A percentile compares a stretch with the other conserved stretches of the same genome.
Conservation (phyloP, 176 grass and related monocot genomes). For the Poa pratensis region DNA sequence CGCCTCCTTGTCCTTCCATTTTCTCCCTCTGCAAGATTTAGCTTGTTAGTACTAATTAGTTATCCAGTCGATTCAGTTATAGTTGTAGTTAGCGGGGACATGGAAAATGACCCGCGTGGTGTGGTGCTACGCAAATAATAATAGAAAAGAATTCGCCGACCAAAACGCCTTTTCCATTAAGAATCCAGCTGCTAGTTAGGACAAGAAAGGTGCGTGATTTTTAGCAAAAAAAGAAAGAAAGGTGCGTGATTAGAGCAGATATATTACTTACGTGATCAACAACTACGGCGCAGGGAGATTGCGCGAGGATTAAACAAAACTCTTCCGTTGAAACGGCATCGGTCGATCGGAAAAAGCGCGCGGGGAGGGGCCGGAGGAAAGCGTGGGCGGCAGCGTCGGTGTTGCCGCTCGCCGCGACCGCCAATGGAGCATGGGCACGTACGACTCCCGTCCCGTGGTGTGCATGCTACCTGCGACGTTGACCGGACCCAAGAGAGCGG, state of each 20-base stretch:
- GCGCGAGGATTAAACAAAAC: background rate
- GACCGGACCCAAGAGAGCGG: background rate
- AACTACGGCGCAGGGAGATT: background rate
- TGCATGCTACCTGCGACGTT: slow-evolving; percentile 20
- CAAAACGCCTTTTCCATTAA: background rate
- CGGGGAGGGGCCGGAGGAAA: background rate
- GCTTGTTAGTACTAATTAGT: too few relatives aligned
- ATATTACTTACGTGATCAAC: background rate
- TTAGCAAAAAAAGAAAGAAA: too few relatives aligned
- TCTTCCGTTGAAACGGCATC: slow-evolving; percentile 13
- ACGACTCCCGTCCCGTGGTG: slow-evolving; percentile 18
- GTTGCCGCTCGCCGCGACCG: background rate
- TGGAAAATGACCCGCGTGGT: slow-evolving; percentile 35
- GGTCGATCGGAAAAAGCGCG: background rate
- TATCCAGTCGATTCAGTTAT: background rate
- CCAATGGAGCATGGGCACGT: slow-evolving; percentile 37
- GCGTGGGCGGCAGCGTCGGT: slow-evolving; percentile 49
- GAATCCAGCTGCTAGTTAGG: background rate
- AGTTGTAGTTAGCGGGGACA: slow-evolving; percentile 29
- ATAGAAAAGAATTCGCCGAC: slow-evolving; percentile 12
- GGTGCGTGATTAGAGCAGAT: background rate
- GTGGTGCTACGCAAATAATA: background rate
- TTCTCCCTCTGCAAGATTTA: too few relatives aligned
- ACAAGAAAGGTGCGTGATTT: too few relatives aligned
- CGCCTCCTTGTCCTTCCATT: too few relatives aligned